phyloP scores from a whole-genome alignment of 768 basidiomycete species.

The Fistulinella prunicolor region DNA sequence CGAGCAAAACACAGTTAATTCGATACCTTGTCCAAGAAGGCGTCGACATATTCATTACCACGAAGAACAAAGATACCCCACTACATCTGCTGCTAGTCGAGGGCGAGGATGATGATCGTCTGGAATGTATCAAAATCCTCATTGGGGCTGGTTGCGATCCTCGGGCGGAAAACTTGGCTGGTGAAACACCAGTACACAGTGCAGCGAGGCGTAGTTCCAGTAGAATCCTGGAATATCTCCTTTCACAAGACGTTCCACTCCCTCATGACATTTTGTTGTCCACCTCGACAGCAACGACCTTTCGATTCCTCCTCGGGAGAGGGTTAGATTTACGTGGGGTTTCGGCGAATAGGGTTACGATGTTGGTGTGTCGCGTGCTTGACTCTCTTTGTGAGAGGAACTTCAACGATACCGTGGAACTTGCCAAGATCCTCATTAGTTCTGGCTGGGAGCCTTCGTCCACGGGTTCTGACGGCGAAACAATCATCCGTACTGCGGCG shows the following conservation, averaged over 20 bases:
- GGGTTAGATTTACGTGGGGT: neutral
- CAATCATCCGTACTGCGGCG: neutral
- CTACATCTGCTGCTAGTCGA: neutral
- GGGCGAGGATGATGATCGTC: neutral
- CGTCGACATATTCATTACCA: neutral
- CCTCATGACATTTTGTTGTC: neutral
- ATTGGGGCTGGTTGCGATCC: slow-evolving; percentile 2
- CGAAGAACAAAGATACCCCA: neutral
- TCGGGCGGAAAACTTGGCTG: neutral
- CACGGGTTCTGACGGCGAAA: neutral
- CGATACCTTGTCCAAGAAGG: neutral
- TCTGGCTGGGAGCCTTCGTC: neutral
- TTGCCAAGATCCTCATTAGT: neutral
- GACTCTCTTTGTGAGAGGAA: too few species aligned
- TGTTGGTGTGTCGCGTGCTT: neutral
- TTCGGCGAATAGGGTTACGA: neutral
- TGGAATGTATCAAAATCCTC: neutral
- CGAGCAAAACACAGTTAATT: neutral
- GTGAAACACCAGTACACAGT: neutral
- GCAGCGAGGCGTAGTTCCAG: neutral
- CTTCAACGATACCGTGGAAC: neutral
- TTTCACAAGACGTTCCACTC: neutral
- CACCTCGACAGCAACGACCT: neutral
- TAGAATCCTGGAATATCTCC: neutral
- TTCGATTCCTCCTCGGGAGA: neutral